phyloP scores from a whole-genome alignment of 768 basidiomycete species.

The Boletus patriciae region DNA sequence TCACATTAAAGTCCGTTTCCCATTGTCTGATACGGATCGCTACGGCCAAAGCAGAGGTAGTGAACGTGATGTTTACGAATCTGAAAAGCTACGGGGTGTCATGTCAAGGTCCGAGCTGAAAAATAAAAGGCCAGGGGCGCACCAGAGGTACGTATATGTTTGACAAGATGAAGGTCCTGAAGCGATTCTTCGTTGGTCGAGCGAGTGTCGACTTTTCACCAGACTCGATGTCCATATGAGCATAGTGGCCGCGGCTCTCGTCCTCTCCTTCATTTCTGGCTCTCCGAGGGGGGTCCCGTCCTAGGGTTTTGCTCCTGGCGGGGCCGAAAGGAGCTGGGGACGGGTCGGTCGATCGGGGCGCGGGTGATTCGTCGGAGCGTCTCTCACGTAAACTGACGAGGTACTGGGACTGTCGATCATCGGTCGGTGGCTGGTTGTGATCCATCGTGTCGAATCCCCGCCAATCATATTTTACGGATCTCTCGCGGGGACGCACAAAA shows the following conservation, averaged over 20 bases:
- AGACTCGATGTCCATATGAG: constrained; percentile 28
- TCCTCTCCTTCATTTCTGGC: constrained; percentile 12
- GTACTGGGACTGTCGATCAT: constrained; percentile 20
- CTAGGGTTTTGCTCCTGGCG: constrained; percentile 57
- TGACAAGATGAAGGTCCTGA: constrained; percentile 67
- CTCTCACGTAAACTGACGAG: constrained; percentile 13
- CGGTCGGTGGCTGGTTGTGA: constrained; percentile 3
- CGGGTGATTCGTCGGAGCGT: constrained; percentile 22
- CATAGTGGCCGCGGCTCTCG: constrained; percentile 16
- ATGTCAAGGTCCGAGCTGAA: constrained; percentile 5
- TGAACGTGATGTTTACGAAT: constrained; percentile 80
- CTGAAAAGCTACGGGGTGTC: constrained; percentile 65
- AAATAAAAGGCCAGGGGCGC: constrained; percentile 22
- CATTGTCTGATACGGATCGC: constrained; percentile 70
- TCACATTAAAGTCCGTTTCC: constrained; percentile 50
- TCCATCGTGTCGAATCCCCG: neutral
- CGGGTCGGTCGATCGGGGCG: constrained; percentile 26
- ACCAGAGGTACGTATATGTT: constrained; percentile 82
- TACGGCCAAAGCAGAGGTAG: constrained; percentile 72
- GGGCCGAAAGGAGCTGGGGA: constrained; percentile 45
- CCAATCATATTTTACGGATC: constrained; percentile 10
- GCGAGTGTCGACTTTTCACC: constrained; percentile 29
- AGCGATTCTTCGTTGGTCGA: constrained; percentile 43
- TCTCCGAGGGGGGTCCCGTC: constrained; percentile 67
- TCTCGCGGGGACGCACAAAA: constrained; percentile 60